These are phyloP conservation scores for Trifolium pratense DNA, from an alignment of 306 rosid genomes.

Conservation along the genomic window DNA sequence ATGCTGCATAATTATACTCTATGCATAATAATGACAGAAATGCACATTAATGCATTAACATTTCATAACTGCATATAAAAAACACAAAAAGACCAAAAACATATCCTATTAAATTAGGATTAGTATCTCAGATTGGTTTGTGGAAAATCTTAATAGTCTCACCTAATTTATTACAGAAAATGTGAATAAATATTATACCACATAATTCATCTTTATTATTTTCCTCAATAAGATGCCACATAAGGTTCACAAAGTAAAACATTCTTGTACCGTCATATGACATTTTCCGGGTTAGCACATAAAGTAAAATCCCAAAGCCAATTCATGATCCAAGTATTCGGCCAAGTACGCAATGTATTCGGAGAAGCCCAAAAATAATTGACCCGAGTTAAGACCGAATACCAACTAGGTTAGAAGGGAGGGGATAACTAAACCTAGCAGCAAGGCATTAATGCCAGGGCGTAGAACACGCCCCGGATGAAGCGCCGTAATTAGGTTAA, in stretches of 20 bases:
- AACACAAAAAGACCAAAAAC: conserved; percentile 14
- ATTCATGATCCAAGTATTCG: no score
- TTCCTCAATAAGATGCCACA: conserved; percentile 21
- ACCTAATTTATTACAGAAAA: conserved; percentile 3
- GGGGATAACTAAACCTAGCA: no score
- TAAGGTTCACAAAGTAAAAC: conserved; percentile 25
- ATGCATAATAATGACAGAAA: conserved; percentile 31
- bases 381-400: no score
- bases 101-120: neutral
- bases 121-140: conserved; percentile 14
- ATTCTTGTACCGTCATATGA: neutral
- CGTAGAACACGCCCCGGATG: no score
- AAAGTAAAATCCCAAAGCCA: no score
- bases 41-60: conserved; percentile 33
- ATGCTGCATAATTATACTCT: conserved; percentile 27
- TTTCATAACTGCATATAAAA: neutral
- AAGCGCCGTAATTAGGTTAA: no score
- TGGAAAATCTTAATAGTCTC: conserved; percentile 13
- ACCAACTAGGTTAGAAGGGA: no score
- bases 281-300: no score
- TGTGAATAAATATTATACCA: conserved; percentile 2
- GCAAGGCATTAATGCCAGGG: no score
- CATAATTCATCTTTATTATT: conserved; percentile 14
- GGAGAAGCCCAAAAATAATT: no score
- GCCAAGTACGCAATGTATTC: no score